Percentiles rank a stretch among this genome's conserved stretches.
phyloP scores from a whole-genome alignment of 768 basidiomycete genomes.

The Auriculariales sp. region DNA sequence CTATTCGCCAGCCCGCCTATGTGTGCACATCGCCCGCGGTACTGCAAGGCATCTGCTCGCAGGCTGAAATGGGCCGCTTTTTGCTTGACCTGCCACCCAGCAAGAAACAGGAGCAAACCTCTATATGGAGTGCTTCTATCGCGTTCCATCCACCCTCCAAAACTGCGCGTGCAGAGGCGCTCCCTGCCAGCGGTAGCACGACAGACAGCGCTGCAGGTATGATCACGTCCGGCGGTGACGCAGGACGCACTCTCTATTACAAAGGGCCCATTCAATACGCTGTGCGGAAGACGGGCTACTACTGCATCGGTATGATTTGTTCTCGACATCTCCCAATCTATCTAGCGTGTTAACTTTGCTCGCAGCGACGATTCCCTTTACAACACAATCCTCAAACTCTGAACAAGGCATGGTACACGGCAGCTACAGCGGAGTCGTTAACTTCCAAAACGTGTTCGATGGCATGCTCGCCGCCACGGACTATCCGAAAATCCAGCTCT shows the following conservation, averaged over 20 bases:
- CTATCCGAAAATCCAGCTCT: conserved; percentile 95
- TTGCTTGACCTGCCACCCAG: conserved; percentile 63
- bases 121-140: conserved; percentile 79
- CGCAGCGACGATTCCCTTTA: conserved; percentile 2
- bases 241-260: conserved; percentile 34
- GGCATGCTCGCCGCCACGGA: conserved; percentile 86
- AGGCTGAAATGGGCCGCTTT: conserved; percentile 70
- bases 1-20: conserved; percentile 69
- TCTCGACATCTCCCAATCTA: not conserved
- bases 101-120: conserved; percentile 51
- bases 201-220: not conserved
- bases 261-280: conserved; percentile 64
- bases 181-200: conserved; percentile 5
- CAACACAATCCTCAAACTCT: not conserved
- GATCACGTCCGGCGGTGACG: conserved; percentile 3
- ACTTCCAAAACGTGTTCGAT: conserved; percentile 78
- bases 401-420: conserved; percentile 27
- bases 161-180: conserved; percentile 12
- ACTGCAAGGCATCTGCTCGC: conserved; percentile 51
- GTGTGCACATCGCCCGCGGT: conserved; percentile 82
- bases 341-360: not conserved
- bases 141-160: conserved; percentile 34
- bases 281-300: conserved; percentile 83
- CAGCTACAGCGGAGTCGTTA: conserved; percentile 59
- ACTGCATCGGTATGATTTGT: conserved; percentile 68